phyloP scores from a whole-genome alignment of 177 flowering plant species.

The Vitis hybrid region DNA sequence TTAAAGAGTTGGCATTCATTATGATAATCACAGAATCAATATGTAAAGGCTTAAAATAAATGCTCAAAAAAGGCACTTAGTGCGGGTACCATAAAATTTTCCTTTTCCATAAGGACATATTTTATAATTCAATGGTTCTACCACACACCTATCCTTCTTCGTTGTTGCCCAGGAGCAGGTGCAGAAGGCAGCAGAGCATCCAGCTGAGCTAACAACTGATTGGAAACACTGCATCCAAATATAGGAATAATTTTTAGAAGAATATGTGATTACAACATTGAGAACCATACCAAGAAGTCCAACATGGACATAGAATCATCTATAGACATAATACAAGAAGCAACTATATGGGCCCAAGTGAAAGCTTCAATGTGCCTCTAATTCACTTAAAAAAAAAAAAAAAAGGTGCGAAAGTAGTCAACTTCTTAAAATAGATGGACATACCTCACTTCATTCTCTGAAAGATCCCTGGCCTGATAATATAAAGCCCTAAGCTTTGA shows the following conservation, averaged over 20 bases:
- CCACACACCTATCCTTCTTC: conserved; percentile 74
- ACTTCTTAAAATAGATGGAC: conserved; percentile 11
- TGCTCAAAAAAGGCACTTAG: no score
- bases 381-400: neutral
- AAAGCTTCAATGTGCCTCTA: neutral
- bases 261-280: neutral
- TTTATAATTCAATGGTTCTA: neutral
- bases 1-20: no score
- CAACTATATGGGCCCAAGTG: neutral
- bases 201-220: conserved; percentile 51
- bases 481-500: conserved; percentile 58
- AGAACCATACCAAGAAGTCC: neutral
- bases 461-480: conserved; percentile 73
- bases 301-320: neutral
- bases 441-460: conserved; percentile 79
- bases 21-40: no score
- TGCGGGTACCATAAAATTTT: no score
- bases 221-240: conserved; percentile 59
- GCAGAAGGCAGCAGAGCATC: conserved; percentile 74
- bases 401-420: conserved; percentile 3
- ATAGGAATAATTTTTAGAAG: conserved; percentile 6
- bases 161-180: conserved; percentile 54
- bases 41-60: no score
- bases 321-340: neutral
- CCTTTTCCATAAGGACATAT: no score